Evolutionary conservation across 2,329 filamentous ascomycete genomes (phyloP), one percentile per base, ranked within the genome.

Genomic region (Penicillium olsonii): DNA sequence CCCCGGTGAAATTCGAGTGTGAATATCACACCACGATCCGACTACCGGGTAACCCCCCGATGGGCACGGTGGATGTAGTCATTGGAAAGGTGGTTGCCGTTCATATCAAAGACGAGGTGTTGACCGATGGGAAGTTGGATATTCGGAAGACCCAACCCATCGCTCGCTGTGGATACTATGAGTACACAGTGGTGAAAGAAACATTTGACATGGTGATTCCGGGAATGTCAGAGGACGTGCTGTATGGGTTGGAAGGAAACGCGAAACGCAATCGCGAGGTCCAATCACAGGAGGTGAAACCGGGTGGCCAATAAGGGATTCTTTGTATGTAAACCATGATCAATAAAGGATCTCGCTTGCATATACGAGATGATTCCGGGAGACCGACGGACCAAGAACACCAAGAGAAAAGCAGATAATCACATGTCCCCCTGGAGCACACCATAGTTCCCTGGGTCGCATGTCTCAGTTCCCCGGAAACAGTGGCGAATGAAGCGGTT

Each of bases 1-100:
- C 72, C n/a, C 82, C 82, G 0, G 75, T 85, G 2, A 75, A 77
- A 42, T 84, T 84, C 55, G 82, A 84, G 64, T 84, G 81, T 62
- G 72, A 74, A 53, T 80, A 81, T 55, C 75, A 84, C 56, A 71
- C 71, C 2, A 84, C 81, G 0, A 43, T 84, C 1, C 65, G 80
- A 1, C 59, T 85, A 24, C 81, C 81, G 0, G 81, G 79, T 0
- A 79, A 81, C 51, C 76, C 79, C 42, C 81, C 80, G 0, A 79
- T 84, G 76, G 82, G 81, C 0, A 75, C 72, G 0, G 79, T 79
- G 4, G 81, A 84, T 57, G 71, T 84, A 1, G 75, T 85, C 3
- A 80, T 85, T 56, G 82, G 80, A 1, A 66, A 67, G 34, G 82
- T 85, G 0, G 68, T 84, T 0, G 82, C 73, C 0, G 74, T 86